These are phyloP conservation scores for Heliosperma pusillum DNA, from an alignment of 148 eudicot species.

Conservation along the genomic window DNA sequence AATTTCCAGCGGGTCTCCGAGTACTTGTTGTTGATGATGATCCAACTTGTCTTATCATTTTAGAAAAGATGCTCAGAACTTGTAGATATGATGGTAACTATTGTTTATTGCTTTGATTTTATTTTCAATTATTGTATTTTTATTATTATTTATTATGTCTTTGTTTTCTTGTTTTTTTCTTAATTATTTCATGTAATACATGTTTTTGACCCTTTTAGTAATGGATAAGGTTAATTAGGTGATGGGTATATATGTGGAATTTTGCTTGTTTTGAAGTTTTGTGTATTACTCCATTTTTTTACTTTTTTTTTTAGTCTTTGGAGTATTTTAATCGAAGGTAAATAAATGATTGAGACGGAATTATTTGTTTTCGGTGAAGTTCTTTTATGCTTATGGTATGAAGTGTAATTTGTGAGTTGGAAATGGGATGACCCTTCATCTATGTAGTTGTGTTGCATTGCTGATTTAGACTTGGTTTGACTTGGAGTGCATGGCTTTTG, in stretches of 20 bases:
- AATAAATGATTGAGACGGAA: neutral
- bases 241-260: neutral
- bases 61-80: slow-evolving; percentile 83
- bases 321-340: no score
- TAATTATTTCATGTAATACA: neutral
- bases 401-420: slow-evolving; percentile 4
- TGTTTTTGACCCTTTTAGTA: neutral
- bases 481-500: slow-evolving; percentile 17
- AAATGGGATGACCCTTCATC: neutral
- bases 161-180: neutral
- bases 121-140: neutral
- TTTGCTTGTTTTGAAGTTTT: neutral
- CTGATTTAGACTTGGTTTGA: slow-evolving; percentile 17
- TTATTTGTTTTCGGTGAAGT: neutral
- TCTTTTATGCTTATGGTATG: neutral
- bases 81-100: slow-evolving; percentile 81
- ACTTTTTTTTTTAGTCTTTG: neutral
- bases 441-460: neutral
- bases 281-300: neutral
- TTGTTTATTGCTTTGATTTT: neutral
- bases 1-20: slow-evolving; percentile 83
- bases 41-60: slow-evolving; percentile 88
- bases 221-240: slow-evolving; percentile 12
- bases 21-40: slow-evolving; percentile 97
- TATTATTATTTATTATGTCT: neutral